Evolutionary conservation across 257 asterid species (phyloP), one percentile per base, ranked within the genome.

Genomic region (Solanum stenotomum): DNA sequence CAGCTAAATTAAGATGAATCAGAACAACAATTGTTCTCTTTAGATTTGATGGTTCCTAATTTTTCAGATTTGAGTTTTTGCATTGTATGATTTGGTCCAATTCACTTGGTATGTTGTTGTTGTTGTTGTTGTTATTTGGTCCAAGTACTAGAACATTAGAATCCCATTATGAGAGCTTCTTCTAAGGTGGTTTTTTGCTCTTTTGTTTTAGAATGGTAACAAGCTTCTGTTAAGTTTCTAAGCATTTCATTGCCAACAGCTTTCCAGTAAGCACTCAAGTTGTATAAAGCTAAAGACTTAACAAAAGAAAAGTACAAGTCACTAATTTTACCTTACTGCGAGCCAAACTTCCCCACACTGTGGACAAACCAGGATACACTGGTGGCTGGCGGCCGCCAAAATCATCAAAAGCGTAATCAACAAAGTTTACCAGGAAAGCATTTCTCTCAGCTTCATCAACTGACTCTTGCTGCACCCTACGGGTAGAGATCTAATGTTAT

Each of bases 301-400:
- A 72, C 59, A 31, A 29, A 72, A 86, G 37, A 86, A 40, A 86
- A 49, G 83, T 79, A 67, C 67, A 85, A 89, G 85, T 77, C 38
- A 74, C 70, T 71, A 86, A 23, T 34, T 33, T 87, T 94, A 97
- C 99, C 99, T 97, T 97, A 91, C 99, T 97, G 90, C 99, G 99
- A 56, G 99, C 99, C 95, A 97, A 93, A 93, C 99, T 97, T 92
- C 99, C 99, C 99, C 99, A 97, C 12, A 97, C 99, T 56, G 99
- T 97, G 90, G 99, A 92, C 89, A 97, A 93, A 88, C 99, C 99
- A 84, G 99, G 99, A 92, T 97, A 97, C 16, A 97, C 99, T 31
- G 99, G 99, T 86, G 98, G 97, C 85, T 96, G 99, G 87, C 98
- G 99, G n/a, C 98, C 98, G 86, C 98, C 99, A 91, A 97, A 97